Evolutionary conservation across 108 stramenopile species (phyloP), one percentile per base, ranked within the genome.

Genomic region (Bacterosira constricta): DNA sequence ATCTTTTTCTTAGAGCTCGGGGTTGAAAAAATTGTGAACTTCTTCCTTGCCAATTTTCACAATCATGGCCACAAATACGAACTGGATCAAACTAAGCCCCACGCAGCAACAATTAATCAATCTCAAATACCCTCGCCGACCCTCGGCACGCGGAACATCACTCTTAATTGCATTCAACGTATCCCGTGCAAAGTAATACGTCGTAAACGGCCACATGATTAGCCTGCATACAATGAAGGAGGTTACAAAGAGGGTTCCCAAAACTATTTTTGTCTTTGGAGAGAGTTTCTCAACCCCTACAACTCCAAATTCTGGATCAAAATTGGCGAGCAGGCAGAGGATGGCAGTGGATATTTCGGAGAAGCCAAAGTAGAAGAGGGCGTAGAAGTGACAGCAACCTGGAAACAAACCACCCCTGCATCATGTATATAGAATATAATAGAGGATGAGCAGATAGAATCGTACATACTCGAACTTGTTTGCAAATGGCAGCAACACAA

Each of bases 231-330:
- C 26, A 30, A 95, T 76, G 71, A 95, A 95, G 0, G 85, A 65
- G 15, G 83, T 56, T 13, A 88, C 91, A 84, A 95, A 95, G 25
- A 79, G 13, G 1, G 50, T 83, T 15, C 89, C 94, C 9, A 90
- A 31, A 1, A 81, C 64, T 11, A 89, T 56, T 59, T 90, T 95
- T 45, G 80, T 75, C 10, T 75, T 46, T 12, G 94, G 94, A 63
- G 90, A 91, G 11, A 83, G 90, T 5, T 88, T 77, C 0, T 71
- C 94, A 31, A 95, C 38, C n/a, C 91, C 94, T 0, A 29, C 50
- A 12, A 93, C 89, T 23, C 94, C 94, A 66, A 77, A 81, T 30
- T 78, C 58, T 18, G 85, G 86, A 63, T 96, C 94, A 75, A 96
- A 96, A 54, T 91, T 91, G 26, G 94, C 90, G 49, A 96, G 65